phyloP scores from a whole-genome alignment of 768 basidiomycete genomes.

The Podaxis carcinomalis region DNA sequence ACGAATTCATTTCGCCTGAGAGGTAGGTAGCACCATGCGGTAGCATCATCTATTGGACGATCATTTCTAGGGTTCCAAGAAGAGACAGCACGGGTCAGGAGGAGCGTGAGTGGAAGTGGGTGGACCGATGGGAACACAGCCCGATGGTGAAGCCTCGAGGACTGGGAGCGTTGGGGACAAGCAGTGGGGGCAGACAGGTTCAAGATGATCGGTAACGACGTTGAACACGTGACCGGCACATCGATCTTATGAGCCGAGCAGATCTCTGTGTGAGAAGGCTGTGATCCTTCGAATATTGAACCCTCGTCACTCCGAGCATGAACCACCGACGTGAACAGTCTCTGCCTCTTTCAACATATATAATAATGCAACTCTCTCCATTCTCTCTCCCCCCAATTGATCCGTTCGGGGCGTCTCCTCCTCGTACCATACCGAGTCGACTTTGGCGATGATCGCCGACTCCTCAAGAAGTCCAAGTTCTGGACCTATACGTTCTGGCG shows the following conservation, averaged over 20 bases:
- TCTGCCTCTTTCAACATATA: conserved; percentile 22
- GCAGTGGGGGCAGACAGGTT: background rate
- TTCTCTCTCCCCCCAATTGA: conserved; percentile 25
- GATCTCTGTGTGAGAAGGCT: background rate
- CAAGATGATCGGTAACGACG: background rate
- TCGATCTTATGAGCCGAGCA: background rate
- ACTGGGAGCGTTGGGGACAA: background rate
- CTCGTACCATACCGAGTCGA: conserved; percentile 12
- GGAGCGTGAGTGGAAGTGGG: background rate
- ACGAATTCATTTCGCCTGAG: background rate
- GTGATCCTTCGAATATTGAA: background rate
- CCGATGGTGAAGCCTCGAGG: background rate
- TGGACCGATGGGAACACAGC: conserved; percentile 1
- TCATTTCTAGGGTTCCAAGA: background rate
- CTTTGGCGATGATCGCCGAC: conserved; percentile 36
- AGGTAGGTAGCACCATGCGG: background rate
- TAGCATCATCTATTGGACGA: background rate
- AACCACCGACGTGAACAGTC: conserved; percentile 3
- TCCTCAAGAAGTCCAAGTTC: conserved; percentile 27
- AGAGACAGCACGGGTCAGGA: background rate
- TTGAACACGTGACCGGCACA: background rate
- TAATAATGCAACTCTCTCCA: conserved; percentile 29
- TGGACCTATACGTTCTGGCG: conserved; percentile 21
- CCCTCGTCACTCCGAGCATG: conserved; percentile 4
- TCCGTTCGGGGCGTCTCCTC: conserved; percentile 28